These are phyloP conservation scores for Pulveroboletus ravenelii DNA, from an alignment of 768 basidiomycete genomes.

Conservation along the genomic window DNA sequence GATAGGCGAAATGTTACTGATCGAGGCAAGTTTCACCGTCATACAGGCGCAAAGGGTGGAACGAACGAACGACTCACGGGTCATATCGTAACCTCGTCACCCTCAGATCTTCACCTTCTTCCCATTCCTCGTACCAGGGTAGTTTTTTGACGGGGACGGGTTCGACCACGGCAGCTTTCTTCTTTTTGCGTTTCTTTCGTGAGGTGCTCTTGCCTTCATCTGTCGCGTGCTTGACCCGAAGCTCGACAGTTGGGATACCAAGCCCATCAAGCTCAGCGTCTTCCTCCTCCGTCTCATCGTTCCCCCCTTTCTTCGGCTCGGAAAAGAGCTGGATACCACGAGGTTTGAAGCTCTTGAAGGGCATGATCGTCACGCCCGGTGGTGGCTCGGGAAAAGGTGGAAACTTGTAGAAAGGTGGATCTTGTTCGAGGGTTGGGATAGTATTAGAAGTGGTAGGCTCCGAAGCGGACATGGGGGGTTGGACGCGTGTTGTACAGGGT, in stretches of 20 bases:
- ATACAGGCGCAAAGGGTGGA: too few relatives aligned
- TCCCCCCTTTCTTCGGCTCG: slow-evolving; percentile 32
- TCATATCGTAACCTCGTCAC: slow-evolving; percentile 40
- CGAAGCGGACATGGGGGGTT: slow-evolving; percentile 16
- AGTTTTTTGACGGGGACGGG: slow-evolving; percentile 22
- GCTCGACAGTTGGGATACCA: slow-evolving; percentile 61
- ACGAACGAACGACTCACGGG: slow-evolving; percentile 37
- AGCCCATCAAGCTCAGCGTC: slow-evolving; percentile 61
- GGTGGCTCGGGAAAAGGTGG: slow-evolving; percentile 48
- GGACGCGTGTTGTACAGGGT: slow-evolving; percentile 14
- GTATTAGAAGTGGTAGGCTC: slow-evolving; percentile 17
- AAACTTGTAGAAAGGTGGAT: slow-evolving; percentile 30
- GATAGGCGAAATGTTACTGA: slow-evolving; percentile 40
- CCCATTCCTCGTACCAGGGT: slow-evolving; percentile 74
- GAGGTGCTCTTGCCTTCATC: slow-evolving; percentile 56
- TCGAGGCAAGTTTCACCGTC: background rate
- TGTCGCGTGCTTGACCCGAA: slow-evolving; percentile 48
- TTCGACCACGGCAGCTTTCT: slow-evolving; percentile 19
- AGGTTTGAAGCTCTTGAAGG: slow-evolving; percentile 56
- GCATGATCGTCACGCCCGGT: slow-evolving; percentile 42
- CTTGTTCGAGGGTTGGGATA: slow-evolving; percentile 3
- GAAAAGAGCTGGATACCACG: slow-evolving; percentile 51
- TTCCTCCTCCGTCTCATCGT: slow-evolving; percentile 29
- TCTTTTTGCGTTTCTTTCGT: slow-evolving; percentile 46
- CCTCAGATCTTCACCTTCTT: slow-evolving; percentile 50